phyloP scores from a whole-genome alignment of 2,329 filamentous ascomycete species.

The Pseudopyrenochaeta lycopersici region DNA sequence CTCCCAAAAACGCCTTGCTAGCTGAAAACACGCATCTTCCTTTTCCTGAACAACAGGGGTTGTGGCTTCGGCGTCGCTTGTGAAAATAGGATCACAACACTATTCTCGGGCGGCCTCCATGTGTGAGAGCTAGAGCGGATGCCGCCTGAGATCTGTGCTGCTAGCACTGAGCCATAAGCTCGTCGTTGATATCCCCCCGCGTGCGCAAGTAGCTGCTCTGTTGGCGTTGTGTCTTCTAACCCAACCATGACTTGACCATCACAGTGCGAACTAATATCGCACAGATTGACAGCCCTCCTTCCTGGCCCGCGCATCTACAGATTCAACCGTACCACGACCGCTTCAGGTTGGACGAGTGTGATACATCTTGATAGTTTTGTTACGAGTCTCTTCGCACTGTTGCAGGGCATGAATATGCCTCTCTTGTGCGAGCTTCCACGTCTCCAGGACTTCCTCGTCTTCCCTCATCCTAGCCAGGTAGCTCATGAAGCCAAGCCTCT shows the following conservation, averaged over 20 bases:
- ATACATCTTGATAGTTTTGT: constrained; percentile 41
- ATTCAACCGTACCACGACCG: background rate
- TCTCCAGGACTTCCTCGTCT: constrained; percentile 69
- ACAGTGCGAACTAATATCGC: background rate
- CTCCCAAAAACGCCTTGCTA: constrained; percentile 13
- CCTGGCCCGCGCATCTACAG: constrained; percentile 12
- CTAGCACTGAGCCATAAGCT: background rate
- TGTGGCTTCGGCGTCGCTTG: background rate
- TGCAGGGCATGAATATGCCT: constrained; percentile 67
- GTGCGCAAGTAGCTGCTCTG: background rate
- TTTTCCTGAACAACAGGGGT: constrained; percentile 9
- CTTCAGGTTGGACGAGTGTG: constrained; percentile 20
- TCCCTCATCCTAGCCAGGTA: constrained; percentile 70
- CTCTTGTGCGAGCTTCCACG: constrained; percentile 68
- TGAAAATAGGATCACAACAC: background rate
- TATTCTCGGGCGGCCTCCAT: background rate
- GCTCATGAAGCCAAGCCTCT: constrained; percentile 62
- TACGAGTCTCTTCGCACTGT: constrained; percentile 43
- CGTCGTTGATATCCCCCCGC: background rate
- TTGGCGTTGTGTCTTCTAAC: background rate
- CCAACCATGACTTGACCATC: background rate
- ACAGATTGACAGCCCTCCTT: background rate
- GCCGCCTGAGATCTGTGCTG: background rate
- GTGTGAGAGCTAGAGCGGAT: background rate
- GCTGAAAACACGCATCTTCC: constrained; percentile 11